Conservation (phyloP, 208 protist species). For the Balamuthia mandrillaris region DNA sequence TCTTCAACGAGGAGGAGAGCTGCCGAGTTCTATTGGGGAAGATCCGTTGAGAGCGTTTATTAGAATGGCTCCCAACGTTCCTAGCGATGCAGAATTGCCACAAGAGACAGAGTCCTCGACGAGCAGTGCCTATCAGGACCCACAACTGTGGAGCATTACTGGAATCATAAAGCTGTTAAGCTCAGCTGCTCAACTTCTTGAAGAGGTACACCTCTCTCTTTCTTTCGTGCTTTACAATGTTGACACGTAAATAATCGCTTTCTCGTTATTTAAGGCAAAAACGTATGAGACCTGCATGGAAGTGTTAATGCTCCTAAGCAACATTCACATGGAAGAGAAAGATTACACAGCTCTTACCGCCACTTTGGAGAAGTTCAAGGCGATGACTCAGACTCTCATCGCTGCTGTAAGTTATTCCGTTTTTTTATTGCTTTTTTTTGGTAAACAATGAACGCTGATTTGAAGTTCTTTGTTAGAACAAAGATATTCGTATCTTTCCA, state of each 20-base stretch:
- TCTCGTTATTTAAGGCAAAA: neutral
- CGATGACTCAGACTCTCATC: neutral
- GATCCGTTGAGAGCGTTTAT: neutral
- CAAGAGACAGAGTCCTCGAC: conserved; percentile 3
- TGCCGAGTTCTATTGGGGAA: too few relatives aligned
- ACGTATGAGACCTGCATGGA: neutral
- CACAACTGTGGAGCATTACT: neutral
- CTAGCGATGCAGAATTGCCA: neutral
- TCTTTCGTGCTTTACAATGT: neutral
- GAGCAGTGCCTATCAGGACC: conserved; percentile 10
- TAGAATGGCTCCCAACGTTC: neutral
- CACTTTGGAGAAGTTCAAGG: neutral
- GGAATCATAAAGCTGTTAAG: conserved; percentile 7
- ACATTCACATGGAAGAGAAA: neutral
- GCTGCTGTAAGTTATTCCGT: neutral
- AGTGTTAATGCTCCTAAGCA: conserved; percentile 8
- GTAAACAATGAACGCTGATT: neutral
- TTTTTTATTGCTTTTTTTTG: too few relatives aligned
- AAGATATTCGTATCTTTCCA: conserved; percentile 4
- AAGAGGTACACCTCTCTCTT: neutral
- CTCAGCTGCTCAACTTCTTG: neutral
- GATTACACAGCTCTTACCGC: neutral
- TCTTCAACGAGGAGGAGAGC: neutral
- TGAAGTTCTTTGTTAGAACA: too few relatives aligned
- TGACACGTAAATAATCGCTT: neutral